Evolutionary conservation across 2,329 filamentous ascomycete genomes (phyloP).

Genomic region (Diplodia intermedia): DNA sequence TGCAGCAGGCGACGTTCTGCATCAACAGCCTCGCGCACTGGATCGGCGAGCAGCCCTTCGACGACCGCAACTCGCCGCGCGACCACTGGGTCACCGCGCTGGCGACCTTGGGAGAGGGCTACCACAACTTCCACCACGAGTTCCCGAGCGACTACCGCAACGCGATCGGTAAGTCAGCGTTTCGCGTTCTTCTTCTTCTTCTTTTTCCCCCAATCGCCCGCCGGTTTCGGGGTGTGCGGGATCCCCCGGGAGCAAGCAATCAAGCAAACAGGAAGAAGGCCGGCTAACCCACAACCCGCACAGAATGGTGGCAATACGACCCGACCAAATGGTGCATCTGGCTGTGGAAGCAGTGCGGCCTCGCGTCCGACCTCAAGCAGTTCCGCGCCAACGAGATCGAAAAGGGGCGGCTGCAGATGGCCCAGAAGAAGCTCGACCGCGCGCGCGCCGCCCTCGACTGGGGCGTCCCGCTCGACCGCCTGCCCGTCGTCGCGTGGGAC

Average conservation of each 20-base stretch:
- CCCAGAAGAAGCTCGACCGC: conserved; percentile 92
- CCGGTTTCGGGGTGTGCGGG: too few relatives aligned
- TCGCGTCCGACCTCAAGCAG: conserved; percentile 87
- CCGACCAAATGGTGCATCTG: conserved; percentile 88
- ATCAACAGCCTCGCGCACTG: conserved; percentile 91
- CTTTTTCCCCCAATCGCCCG: too few relatives aligned
- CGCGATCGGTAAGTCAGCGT: conserved; percentile 63
- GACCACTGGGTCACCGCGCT: conserved; percentile 87
- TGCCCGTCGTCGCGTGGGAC: conserved; percentile 86
- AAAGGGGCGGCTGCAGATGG: conserved; percentile 86
- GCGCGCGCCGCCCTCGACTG: conserved; percentile 83
- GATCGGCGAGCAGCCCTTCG: conserved; percentile 91
- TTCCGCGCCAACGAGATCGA: conserved; percentile 93
- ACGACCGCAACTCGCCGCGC: conserved; percentile 89
- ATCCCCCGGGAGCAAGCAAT: too few relatives aligned
- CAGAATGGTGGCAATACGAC: conserved; percentile 85
- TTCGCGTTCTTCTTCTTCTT: too few relatives aligned
- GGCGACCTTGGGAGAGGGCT: conserved; percentile 85
- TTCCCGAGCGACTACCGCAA: conserved; percentile 94
- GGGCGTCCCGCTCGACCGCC: conserved; percentile 83
- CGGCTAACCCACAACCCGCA: too few relatives aligned
- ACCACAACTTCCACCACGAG: conserved; percentile 96
- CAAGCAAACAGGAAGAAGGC: too few relatives aligned
- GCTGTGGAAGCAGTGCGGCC: conserved; percentile 81
- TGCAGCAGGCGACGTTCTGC: conserved; percentile 92